Percentiles rank a stretch among this genome's conserved stretches.
phyloP scores from a whole-genome alignment of 2,329 filamentous ascomycete species.

The Pseudogymnoascus sp. region DNA sequence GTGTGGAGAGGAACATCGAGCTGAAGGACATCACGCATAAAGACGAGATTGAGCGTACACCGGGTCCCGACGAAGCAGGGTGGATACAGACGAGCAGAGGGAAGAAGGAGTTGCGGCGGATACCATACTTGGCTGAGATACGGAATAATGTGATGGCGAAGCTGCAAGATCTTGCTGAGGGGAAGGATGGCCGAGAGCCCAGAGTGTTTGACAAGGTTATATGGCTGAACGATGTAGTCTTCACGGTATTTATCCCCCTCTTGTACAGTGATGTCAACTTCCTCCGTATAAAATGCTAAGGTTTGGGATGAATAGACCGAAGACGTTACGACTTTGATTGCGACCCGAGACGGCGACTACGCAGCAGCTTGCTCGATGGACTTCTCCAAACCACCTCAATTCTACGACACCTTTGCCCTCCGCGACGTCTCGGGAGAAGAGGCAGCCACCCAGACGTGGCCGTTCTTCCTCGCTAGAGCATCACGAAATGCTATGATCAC shows the following conservation, averaged over 20 bases:
- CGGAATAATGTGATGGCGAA: slow-evolving; percentile 60
- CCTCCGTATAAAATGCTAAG: background rate
- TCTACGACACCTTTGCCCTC: slow-evolving; percentile 59
- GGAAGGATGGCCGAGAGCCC: slow-evolving; percentile 39
- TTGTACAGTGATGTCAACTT: background rate
- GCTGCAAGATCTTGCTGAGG: slow-evolving; percentile 39
- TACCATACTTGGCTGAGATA: slow-evolving; percentile 60
- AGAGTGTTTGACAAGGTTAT: slow-evolving; percentile 47
- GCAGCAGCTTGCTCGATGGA: slow-evolving; percentile 58
- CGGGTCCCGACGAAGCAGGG: slow-evolving; percentile 41
- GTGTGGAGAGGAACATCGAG: slow-evolving; percentile 49
- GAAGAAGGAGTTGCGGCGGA: slow-evolving; percentile 53
- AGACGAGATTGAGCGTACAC: slow-evolving; percentile 44
- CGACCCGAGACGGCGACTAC: slow-evolving; percentile 52
- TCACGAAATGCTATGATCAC: slow-evolving; percentile 49
- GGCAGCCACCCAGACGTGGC: slow-evolving; percentile 49
- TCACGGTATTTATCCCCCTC: slow-evolving; percentile 39
- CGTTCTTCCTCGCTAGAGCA: slow-evolving; percentile 46
- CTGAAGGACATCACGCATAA: slow-evolving; percentile 53
- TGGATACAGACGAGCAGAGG: slow-evolving; percentile 57
- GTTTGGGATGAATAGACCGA: slow-evolving; percentile 36
- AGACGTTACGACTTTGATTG: slow-evolving; percentile 49
- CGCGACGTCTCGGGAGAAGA: slow-evolving; percentile 47
- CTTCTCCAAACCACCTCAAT: slow-evolving; percentile 46
- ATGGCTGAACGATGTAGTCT: slow-evolving; percentile 59